Evolutionary conservation across 2,329 filamentous ascomycete genomes (phyloP), one percentile per base, ranked within the genome.

Genomic region (Venturiaceae sp.): DNA sequence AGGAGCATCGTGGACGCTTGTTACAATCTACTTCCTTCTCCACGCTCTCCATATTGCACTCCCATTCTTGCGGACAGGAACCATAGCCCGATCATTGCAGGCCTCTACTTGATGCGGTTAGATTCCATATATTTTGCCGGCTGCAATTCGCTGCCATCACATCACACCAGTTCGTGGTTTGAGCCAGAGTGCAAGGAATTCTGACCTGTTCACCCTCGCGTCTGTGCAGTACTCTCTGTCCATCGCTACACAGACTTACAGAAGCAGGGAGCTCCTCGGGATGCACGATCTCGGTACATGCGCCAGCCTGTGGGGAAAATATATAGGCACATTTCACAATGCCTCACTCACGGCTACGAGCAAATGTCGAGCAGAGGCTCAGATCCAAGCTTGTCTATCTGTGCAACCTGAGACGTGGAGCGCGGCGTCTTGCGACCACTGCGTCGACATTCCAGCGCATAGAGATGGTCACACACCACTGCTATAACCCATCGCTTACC

Each of bases 1-100:
- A 50, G 44, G 44, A 50, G 44, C 44, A 50, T 50, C 44, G 44
- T 26, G 23, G 44, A 30, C 44, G 44, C 44, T 30, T 30, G 44
- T 30, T 50, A 30, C 44, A 50, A 50, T 50, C 44, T 50, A 50
- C 44, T 28, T 47, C 23, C 44, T 50, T n/a, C 44, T 50, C 44
- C 26, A 30, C 26, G 44, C 44, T 50, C 44, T 23, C 44, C 19
- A 50, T 50, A 50, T 50, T 30, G 44, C 14, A 9, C 13, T 16
- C 26, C 44, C 44, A 30, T 50, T 50, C 44, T 50, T 30, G 44
- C 26, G 23, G 13, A 8, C 44, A 30, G 44, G 23, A n/a, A n/a
- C n/a, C 44, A 23, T 50, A 26, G 44, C 44, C 44, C 23, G 26
- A 50, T 50, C 44, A n/a, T 16, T n/a, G 23, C 44, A 50, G 23